Base-by-base conservation (phyloP, 768 basidiomycete genomes). In the Amanita muscaria region DNA sequence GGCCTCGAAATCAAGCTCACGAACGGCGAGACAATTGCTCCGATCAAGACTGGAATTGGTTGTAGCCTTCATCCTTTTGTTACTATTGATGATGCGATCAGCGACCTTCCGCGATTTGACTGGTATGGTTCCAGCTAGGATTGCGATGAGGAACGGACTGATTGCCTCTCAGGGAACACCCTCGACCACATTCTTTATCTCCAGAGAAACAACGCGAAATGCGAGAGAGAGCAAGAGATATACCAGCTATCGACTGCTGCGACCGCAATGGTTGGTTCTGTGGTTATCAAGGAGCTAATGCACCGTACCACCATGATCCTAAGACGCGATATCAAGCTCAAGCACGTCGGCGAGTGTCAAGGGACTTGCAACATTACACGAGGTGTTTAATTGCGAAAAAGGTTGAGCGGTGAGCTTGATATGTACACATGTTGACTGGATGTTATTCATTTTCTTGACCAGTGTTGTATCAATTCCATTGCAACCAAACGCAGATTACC, bases 81-180 rank as follows among this genome's bases (percentile, higher is more conserved):
- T 16, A 74, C 76, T 0, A 72, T 88, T 32, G 71, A 74, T 16
- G 85, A 88, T 55, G 84, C 87, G 1, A 86, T 89, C 39, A 64
- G 70, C 2, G 88, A 90, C 56, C 64, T 90, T 7, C 78, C 75
- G 2, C 69, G 59, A 3, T 90, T 82, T 57, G 81, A 90, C 46
- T 89, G 85, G 88, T 86, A 55, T 7, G 66, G 39, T 15, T 4
- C 25, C 12, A 29, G 24, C n/a, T 29, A 10, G 27, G 1, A 15
- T 3, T 16, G 22, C 27, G 25, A n/a, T 16, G 4, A 40, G 14
- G n/a, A 19, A 4, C 29, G 8, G 24, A 23, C 33, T 43, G 23
- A 27, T 30, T 23, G 18, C 29, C 42, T 7, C 14, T 18, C 49
- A 68, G 66, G 67, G 66, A 65, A 54, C 63, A 67, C 33, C 68